These are phyloP conservation scores for Fusarium sp. DNA, from an alignment of 2,329 filamentous ascomycete genomes.

Conservation along the genomic window DNA sequence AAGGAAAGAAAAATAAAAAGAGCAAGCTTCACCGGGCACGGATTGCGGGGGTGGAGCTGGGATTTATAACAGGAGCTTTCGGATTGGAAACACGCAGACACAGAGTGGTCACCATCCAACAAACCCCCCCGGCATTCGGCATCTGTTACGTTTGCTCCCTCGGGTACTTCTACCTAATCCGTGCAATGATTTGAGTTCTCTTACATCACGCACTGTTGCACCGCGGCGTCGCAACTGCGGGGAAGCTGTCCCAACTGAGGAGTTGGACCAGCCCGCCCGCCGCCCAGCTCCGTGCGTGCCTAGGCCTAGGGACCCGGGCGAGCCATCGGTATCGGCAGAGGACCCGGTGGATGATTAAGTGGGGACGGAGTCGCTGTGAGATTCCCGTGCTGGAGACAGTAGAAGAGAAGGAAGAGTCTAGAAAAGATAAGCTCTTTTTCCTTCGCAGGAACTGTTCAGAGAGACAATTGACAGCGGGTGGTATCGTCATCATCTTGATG, in stretches of 20 bases:
- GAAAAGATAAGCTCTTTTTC: neutral
- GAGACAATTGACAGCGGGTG: neutral
- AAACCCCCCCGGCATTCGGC: neutral
- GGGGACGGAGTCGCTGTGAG: neutral
- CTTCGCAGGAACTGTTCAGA: neutral
- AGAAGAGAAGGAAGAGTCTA: neutral
- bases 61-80: conserved; percentile 16
- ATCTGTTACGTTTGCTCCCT: neutral
- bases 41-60: conserved; percentile 34
- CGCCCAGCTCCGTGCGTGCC: neutral
- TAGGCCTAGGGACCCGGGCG: neutral
- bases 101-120: conserved; percentile 6
- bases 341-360: neutral
- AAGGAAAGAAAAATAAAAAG: conserved; percentile 4
- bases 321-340: conserved; percentile 6
- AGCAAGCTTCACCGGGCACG: conserved; percentile 29
- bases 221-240: conserved; percentile 25
- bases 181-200: conserved; percentile 8
- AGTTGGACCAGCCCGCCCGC: neutral
- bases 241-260: conserved; percentile 27
- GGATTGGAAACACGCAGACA: conserved; percentile 26
- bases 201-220: conserved; percentile 20
- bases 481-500: neutral
- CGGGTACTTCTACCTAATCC: conserved; percentile 30
- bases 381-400: neutral